phyloP scores from a whole-genome alignment of 2,329 filamentous ascomycete species.

The Byssothecium circinans region DNA sequence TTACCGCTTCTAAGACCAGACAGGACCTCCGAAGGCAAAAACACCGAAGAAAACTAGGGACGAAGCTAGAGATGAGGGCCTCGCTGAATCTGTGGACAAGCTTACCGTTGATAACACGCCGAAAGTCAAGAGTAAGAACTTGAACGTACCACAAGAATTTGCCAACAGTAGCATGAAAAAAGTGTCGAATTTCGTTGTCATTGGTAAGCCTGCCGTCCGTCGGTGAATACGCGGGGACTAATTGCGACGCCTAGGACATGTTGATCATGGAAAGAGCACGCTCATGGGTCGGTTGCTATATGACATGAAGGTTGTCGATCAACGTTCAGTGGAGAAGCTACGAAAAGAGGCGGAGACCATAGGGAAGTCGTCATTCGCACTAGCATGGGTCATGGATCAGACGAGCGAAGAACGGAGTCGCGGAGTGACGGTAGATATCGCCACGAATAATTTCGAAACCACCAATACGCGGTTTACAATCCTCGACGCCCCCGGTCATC shows the following conservation, averaged over 20 bases:
- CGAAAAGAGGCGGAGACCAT: conserved; percentile 85
- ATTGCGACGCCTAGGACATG: conserved; percentile 66
- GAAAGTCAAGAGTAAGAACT: conserved; percentile 69
- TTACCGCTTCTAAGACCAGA: conserved; percentile 13
- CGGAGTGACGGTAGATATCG: conserved; percentile 95
- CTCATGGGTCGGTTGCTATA: conserved; percentile 93
- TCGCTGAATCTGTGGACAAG: conserved; percentile 53
- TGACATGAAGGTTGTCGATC: conserved; percentile 84
- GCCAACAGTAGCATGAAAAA: conserved; percentile 75
- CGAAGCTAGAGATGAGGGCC: conserved; percentile 29
- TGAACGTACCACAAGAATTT: conserved; percentile 82
- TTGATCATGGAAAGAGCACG: conserved; percentile 96
- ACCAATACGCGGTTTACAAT: conserved; percentile 87
- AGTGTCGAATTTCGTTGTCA: conserved; percentile 86
- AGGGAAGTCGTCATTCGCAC: conserved; percentile 91
- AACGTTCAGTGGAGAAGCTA: conserved; percentile 85
- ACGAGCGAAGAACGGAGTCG: conserved; percentile 83
- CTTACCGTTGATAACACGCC: conserved; percentile 54
- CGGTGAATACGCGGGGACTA: conserved; percentile 2
- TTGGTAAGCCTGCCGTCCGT: conserved; percentile 60
- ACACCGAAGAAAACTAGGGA: conserved; percentile 33
- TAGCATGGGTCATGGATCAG: conserved; percentile 97
- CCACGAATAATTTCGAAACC: conserved; percentile 92
- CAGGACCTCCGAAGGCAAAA: conserved; percentile 26
- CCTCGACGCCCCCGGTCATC: conserved; percentile 89